These are phyloP conservation scores for Cystobasidium onofrii DNA, from an alignment of 768 basidiomycete genomes.

Conservation along the genomic window DNA sequence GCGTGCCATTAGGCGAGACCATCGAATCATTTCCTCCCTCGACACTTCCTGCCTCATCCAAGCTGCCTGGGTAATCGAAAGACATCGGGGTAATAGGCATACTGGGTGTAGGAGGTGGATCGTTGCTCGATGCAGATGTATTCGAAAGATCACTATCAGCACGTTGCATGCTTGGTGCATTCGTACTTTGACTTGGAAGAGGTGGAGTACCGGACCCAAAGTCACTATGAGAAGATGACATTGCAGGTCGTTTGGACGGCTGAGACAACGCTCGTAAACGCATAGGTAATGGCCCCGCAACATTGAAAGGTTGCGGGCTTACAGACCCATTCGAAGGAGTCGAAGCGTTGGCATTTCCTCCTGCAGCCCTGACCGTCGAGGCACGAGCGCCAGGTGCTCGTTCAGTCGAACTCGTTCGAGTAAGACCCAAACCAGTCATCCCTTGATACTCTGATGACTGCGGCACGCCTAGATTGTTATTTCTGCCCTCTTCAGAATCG, in stretches of 20 bases:
- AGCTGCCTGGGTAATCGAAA: not conserved
- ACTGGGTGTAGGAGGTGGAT: not conserved
- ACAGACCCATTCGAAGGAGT: not conserved
- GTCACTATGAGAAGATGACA: constrained; percentile 26
- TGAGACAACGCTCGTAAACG: constrained; percentile 35
- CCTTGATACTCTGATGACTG: not conserved
- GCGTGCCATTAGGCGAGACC: not conserved
- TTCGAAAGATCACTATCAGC: constrained; percentile 11
- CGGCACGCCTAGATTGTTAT: not conserved
- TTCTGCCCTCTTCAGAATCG: not conserved
- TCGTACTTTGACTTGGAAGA: not conserved
- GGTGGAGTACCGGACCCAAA: not conserved
- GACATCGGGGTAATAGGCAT: not conserved
- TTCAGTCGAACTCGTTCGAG: not conserved
- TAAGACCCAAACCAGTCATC: not conserved
- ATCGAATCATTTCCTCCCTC: not conserved
- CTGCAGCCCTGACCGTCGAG: not conserved
- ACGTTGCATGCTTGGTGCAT: constrained; percentile 1
- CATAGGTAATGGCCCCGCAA: constrained; percentile 20
- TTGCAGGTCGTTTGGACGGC: constrained; percentile 35
- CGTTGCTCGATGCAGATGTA: not conserved
- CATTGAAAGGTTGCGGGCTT: not conserved
- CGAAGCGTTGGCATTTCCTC: not conserved
- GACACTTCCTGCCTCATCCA: no score
- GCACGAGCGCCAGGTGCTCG: not conserved